phyloP scores from a whole-genome alignment of 768 basidiomycete genomes.

The Lactarius vividus region DNA sequence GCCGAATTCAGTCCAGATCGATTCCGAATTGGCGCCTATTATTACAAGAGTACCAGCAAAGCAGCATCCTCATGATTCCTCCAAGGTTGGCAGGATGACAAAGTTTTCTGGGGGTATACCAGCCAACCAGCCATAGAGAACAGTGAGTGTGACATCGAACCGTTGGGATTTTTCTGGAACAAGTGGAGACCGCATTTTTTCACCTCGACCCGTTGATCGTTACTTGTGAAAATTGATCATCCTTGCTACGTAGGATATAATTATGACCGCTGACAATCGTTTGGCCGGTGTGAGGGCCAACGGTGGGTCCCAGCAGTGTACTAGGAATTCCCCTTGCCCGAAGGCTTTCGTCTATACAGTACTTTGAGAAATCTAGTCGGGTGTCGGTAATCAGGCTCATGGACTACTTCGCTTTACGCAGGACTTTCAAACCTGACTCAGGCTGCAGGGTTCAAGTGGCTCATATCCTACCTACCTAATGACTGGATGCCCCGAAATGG shows the following conservation, averaged over 20 bases:
- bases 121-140: too few relatives aligned
- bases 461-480: constrained; percentile 35
- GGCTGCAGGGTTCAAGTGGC: constrained; percentile 33
- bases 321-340: constrained; percentile 32
- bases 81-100: too few relatives aligned
- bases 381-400: constrained; percentile 35
- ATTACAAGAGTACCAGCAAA: too few relatives aligned
- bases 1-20: not conserved
- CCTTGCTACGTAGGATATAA: not conserved
- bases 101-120: too few relatives aligned
- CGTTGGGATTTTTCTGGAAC: too few relatives aligned
- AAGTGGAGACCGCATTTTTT: too few relatives aligned
- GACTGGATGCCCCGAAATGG: constrained; percentile 43
- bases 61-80: too few relatives aligned
- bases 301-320: not conserved
- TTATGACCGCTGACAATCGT: not conserved
- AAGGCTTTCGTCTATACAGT: constrained; percentile 32
- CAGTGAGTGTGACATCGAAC: not conserved
- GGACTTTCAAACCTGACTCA: constrained; percentile 30
- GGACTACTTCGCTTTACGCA: constrained; percentile 31
- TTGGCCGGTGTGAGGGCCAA: too few relatives aligned
- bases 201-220: not conserved
- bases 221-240: not conserved
- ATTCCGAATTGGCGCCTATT: not conserved
- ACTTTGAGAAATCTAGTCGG: constrained; percentile 35